phyloP scores from a whole-genome alignment of 768 basidiomycete genomes.

The Pisolithus marmoratus region DNA sequence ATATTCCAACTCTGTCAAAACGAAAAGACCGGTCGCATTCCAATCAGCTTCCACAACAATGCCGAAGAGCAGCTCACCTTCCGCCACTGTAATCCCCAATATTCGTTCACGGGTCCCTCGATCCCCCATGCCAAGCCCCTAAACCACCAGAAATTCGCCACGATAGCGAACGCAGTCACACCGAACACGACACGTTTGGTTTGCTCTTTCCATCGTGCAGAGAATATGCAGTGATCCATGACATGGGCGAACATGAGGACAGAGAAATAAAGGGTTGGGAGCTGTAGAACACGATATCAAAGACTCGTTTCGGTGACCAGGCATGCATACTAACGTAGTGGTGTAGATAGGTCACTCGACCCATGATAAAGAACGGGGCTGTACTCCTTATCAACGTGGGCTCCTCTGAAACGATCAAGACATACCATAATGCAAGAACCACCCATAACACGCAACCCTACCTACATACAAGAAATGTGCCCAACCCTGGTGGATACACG shows the following conservation, averaged over 20 bases:
- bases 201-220: constrained; percentile 53
- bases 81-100: constrained; percentile 79
- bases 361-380: constrained; percentile 99
- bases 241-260: constrained; percentile 89
- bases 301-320: not conserved
- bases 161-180: constrained; percentile 48
- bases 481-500: constrained; percentile 60
- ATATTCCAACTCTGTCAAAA: constrained; percentile 25
- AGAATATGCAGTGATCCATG: constrained; percentile 91
- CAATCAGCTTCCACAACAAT: not conserved
- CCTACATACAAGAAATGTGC: constrained; percentile 90
- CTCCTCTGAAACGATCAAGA: not conserved
- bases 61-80: constrained; percentile 34
- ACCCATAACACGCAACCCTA: constrained; percentile 88
- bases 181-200: constrained; percentile 75
- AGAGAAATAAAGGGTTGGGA: constrained; percentile 95
- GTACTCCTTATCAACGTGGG: constrained; percentile 2
- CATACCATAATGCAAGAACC: constrained; percentile 83
- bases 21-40: no score
- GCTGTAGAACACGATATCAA: constrained; percentile 35
- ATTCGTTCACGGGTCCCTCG: constrained; percentile 76
- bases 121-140: constrained; percentile 85
- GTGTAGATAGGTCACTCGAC: constrained; percentile 92
- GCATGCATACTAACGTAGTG: constrained; percentile 68
- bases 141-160: constrained; percentile 95